Base-by-base conservation (phyloP, 108 stramenopile species). In the Skeletonema marinoi region DNA sequence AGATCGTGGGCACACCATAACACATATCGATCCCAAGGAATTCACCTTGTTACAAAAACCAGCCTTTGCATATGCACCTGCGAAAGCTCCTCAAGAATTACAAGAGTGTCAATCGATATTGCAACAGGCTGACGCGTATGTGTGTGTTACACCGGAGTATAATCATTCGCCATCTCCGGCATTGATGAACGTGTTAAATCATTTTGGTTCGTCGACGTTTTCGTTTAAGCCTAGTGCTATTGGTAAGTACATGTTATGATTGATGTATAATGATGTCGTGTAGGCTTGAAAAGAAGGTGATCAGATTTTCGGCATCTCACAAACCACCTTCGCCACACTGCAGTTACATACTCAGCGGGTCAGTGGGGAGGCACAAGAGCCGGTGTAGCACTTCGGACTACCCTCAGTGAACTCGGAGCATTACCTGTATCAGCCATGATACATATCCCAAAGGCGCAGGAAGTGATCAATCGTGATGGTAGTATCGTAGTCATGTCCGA, bases 351-450 rank as follows among this genome's bases (percentile, higher is more conserved):
- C 68, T 92, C 91, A 10, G 88, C 87, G 13, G 92, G 92, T 25
- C 94, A 88, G 62, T 92, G 89, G 89, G 94, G 94, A 61, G 94
- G 94, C 25, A 83, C 87, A 10, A 62, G 92, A 39, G 94, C 92
- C 0, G 94, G 90, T 1, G 62, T 78, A 46, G 72, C 82, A 2
- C 61, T 95, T 32, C 78, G 90, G 44, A 85, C 90, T 3, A 74
- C 88, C n/a, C 73, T 92, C 44, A 73, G 78, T 25, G 92, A 95
- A 67, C 64, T 95, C 51, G 94, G 94, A 10, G 89, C 88, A 56
- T 60, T 95, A 16, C 90, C 94, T 3, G 94, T 95, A 2, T 89
- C 88, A 32, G 88, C 87, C 32, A 89, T 92, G 90, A 78, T 90
- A 58, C 87, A 88, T 73, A 65, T 91, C 14, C 90, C 92, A 14